A percentile compares a stretch with the other conserved stretches of the same genome.
These are phyloP conservation scores for Acacia confusa DNA, from an alignment of 306 rosid genomes.

Conservation along the genomic window DNA sequence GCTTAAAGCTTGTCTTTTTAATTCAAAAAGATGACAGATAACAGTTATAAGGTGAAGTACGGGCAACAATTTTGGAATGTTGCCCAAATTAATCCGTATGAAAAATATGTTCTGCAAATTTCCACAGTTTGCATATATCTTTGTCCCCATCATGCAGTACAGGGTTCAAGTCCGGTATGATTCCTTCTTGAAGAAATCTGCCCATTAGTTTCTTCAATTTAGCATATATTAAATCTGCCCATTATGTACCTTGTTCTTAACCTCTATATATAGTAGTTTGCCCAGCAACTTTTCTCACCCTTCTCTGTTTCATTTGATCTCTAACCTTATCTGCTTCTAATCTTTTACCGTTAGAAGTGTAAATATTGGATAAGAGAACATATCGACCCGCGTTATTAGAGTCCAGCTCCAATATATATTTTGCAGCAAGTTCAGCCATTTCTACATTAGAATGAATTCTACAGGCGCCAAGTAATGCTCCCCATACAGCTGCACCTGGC, in stretches of 20 bases:
- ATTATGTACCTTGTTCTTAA: slow-evolving; percentile 37
- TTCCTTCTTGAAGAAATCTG: slow-evolving; percentile 43
- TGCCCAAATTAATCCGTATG: background rate
- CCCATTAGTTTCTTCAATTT: slow-evolving; percentile 40
- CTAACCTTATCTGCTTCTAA: slow-evolving; percentile 40
- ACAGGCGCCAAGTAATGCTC: slow-evolving; percentile 50
- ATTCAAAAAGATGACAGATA: too few species aligned
- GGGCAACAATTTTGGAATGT: background rate
- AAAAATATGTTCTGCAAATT: slow-evolving; percentile 9
- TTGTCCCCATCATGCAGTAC: slow-evolving; percentile 44
- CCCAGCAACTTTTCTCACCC: slow-evolving; percentile 48
- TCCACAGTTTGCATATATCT: slow-evolving; percentile 42
- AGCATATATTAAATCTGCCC: slow-evolving; percentile 34
- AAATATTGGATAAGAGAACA: slow-evolving; percentile 50
- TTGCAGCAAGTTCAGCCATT: slow-evolving; percentile 46
- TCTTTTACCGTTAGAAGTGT: slow-evolving; percentile 36
- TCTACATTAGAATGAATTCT: slow-evolving; percentile 44
- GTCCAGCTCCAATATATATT: slow-evolving; percentile 41
- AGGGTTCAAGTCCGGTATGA: slow-evolving; percentile 40
- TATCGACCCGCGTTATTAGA: slow-evolving; percentile 40
- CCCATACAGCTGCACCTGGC: slow-evolving; percentile 51
- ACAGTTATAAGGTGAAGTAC: background rate
- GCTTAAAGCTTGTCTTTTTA: too few species aligned
- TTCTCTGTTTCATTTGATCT: slow-evolving; percentile 39
- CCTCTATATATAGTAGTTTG: slow-evolving; percentile 38